phyloP scores from a whole-genome alignment of 495 filamentous ascomycete genomes.

The Coniosporium apollinis region DNA sequence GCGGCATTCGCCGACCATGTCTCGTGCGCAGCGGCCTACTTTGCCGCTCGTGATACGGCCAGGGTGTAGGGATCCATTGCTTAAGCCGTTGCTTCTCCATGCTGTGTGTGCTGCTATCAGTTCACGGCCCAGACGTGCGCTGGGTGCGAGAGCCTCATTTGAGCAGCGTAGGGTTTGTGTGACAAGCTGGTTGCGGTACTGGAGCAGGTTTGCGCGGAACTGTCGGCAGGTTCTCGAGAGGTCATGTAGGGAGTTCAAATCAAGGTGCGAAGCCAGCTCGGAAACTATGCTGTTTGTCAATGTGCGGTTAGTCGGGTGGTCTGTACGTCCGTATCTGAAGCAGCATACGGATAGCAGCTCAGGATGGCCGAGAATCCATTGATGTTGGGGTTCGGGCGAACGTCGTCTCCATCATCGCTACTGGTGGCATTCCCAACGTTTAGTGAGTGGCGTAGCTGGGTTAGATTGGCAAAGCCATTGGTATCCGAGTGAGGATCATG shows the following conservation, averaged over 20 bases:
- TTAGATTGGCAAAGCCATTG: neutral
- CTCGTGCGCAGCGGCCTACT: slow-evolving; percentile 58
- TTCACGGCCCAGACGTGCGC: slow-evolving; percentile 19
- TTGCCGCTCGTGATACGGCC: slow-evolving; percentile 42
- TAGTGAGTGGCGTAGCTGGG: slow-evolving; percentile 2
- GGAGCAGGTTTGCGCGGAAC: slow-evolving; percentile 54
- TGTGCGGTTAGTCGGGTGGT: slow-evolving; percentile 7
- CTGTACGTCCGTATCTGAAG: slow-evolving; percentile 6
- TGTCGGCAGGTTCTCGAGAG: slow-evolving; percentile 68
- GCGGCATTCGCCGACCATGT: slow-evolving; percentile 70
- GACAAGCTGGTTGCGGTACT: slow-evolving; percentile 55
- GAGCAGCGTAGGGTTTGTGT: slow-evolving; percentile 60
- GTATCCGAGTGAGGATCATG: slow-evolving; percentile 27
- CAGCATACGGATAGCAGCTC: slow-evolving; percentile 74
- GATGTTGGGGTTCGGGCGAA: slow-evolving; percentile 43
- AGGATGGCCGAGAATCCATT: slow-evolving; percentile 61
- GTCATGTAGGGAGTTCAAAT: slow-evolving; percentile 70
- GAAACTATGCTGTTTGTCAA: slow-evolving; percentile 47
- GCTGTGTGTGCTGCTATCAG: slow-evolving; percentile 11
- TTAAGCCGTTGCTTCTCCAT: slow-evolving; percentile 6
- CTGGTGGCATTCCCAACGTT: slow-evolving; percentile 2
- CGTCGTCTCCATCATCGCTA: slow-evolving; percentile 14
- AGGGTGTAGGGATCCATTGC: slow-evolving; percentile 14
- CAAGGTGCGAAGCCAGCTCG: slow-evolving; percentile 54
- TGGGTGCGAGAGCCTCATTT: slow-evolving; percentile 42